phyloP scores from a whole-genome alignment of 2,329 filamentous ascomycete genomes.

The Samsoniella hepiali region DNA sequence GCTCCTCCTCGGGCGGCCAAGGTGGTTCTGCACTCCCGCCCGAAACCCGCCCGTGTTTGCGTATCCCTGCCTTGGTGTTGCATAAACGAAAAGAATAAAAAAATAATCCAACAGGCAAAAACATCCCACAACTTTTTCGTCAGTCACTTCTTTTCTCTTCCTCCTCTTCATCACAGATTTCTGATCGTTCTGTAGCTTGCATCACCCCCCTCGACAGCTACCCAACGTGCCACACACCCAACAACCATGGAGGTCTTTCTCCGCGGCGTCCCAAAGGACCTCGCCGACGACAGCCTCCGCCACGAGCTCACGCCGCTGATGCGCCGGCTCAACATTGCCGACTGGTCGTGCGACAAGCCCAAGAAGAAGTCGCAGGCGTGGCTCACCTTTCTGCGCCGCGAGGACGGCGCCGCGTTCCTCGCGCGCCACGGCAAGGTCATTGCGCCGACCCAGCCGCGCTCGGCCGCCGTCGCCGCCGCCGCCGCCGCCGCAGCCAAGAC shows the following conservation, averaged over 20 bases:
- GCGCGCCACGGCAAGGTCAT: constrained; percentile 30
- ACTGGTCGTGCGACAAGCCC: constrained; percentile 44
- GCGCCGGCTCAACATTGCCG: constrained; percentile 36
- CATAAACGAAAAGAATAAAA: too few species aligned
- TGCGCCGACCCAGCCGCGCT: constrained; percentile 18
- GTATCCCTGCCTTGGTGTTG: too few species aligned
- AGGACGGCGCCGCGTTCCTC: constrained; percentile 44
- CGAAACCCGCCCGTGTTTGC: too few species aligned
- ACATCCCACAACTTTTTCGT: too few species aligned
- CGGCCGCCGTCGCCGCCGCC: neutral
- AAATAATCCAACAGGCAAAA: too few species aligned
- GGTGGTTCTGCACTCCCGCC: too few species aligned
- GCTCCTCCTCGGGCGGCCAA: too few species aligned
- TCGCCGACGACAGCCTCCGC: constrained; percentile 38
- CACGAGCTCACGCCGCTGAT: constrained; percentile 41
- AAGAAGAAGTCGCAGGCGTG: constrained; percentile 33
- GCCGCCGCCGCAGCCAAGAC: neutral
- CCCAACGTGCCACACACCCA: too few species aligned
- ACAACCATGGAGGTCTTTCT: constrained; percentile 48
- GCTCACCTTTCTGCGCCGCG: constrained; percentile 41
- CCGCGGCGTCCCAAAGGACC: constrained; percentile 38
- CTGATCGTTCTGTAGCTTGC: too few species aligned
- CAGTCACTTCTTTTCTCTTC: too few species aligned
- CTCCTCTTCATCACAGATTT: too few species aligned
- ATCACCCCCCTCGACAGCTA: too few species aligned